These are phyloP conservation scores for Vitis vinifera DNA, from an alignment of 164 flowering plant species.

Conservation along the genomic window ASM3070453v1 NC_081809.1:25353001-25353500, in stretches of 20 bases:
- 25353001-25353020: conserved; percentile 38
- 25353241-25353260: conserved; percentile 20
- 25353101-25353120: conserved; percentile 53
- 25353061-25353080: conserved; percentile 23
- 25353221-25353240: conserved; percentile 22
- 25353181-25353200: conserved; percentile 40
- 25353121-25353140: conserved; percentile 32
- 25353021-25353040: conserved; percentile 3
- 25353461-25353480: too few species aligned
- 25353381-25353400: too few species aligned
- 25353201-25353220: conserved; percentile 4
- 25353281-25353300: conserved; percentile 45
- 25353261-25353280: conserved; percentile 23
- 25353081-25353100: conserved; percentile 50
- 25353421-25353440: too few species aligned
- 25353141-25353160: conserved; percentile 42
- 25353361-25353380: too few species aligned
- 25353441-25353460: too few species aligned
- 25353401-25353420: too few species aligned
- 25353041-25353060: conserved; percentile 8
- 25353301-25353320: conserved; percentile 47
- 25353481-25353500: too few species aligned
- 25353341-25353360: too few species aligned
- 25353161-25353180: conserved; percentile 59
- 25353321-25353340: conserved; percentile 33